Evolutionary conservation across 2,329 filamentous ascomycete genomes (phyloP).

Genomic region (Fusarium mexicanum): DNA sequence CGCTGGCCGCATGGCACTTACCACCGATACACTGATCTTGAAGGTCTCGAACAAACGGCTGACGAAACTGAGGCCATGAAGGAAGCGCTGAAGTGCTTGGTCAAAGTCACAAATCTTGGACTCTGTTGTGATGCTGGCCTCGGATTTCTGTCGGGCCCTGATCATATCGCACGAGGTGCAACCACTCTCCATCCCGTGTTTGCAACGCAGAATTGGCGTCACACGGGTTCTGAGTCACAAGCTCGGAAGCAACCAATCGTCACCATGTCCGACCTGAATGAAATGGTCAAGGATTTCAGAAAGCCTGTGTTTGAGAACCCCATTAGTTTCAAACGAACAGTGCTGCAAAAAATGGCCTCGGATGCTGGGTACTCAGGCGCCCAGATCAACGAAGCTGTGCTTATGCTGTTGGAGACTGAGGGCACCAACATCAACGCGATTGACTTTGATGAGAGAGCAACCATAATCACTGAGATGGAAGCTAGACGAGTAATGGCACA

Average conservation of each 20-base stretch:
- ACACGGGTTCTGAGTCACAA: conserved; percentile 12
- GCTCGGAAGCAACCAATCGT: conserved; percentile 27
- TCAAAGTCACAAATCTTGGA: conserved; percentile 68
- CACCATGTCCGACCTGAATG: conserved; percentile 41
- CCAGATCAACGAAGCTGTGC: conserved; percentile 48
- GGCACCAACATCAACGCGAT: conserved; percentile 43
- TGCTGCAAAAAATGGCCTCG: conserved; percentile 50
- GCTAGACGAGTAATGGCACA: conserved; percentile 12
- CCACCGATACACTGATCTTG: conserved; percentile 66
- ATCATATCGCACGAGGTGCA: conserved; percentile 60
- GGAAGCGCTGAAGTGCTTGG: conserved; percentile 66
- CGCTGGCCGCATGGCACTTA: conserved; percentile 71
- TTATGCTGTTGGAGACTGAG: conserved; percentile 50
- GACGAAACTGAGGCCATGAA: conserved; percentile 72
- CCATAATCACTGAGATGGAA: conserved; percentile 23
- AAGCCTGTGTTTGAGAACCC: conserved; percentile 39
- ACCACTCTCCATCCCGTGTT: conserved; percentile 51
- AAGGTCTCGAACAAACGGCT: conserved; percentile 68
- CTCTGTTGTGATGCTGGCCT: conserved; percentile 74
- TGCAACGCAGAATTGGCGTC: conserved; percentile 42
- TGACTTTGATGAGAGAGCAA: conserved; percentile 48
- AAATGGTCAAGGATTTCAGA: conserved; percentile 33
- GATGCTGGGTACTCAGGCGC: conserved; percentile 49
- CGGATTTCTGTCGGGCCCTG: conserved; percentile 72
- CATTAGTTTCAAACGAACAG: conserved; percentile 44